A percentile compares a stretch with the other conserved stretches of the same genome.
phyloP scores from a whole-genome alignment of 1,284 basidiomycete genomes.

The Psilocybe mexicana region DNA sequence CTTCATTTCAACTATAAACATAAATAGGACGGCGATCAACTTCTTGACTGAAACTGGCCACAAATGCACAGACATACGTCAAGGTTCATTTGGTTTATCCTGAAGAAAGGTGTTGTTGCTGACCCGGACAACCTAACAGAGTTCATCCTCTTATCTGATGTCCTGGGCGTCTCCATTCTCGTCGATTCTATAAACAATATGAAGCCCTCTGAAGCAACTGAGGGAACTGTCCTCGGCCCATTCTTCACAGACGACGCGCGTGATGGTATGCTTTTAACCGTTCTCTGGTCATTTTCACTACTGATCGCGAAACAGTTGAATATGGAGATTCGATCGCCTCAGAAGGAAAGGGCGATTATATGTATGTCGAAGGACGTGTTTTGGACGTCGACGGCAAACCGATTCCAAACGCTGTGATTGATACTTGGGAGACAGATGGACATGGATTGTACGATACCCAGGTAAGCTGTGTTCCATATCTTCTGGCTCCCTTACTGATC shows the following conservation, averaged over 20 bases:
- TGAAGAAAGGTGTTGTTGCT: too few species aligned
- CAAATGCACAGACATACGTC: conserved; percentile 70
- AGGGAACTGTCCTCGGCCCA: conserved; percentile 80
- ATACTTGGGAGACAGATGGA: conserved; percentile 88
- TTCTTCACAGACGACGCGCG: conserved; percentile 83
- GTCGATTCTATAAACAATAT: conserved; percentile 81
- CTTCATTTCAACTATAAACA: not conserved
- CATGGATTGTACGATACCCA: conserved; percentile 61
- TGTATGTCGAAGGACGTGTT: conserved; percentile 78
- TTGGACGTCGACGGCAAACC: conserved; percentile 67
- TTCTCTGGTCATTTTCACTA: not conserved
- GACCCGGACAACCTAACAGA: too few species aligned
- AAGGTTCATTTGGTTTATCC: too few species aligned
- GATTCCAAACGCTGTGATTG: conserved; percentile 65
- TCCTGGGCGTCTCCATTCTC: conserved; percentile 76
- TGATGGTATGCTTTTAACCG: conserved; percentile 50
- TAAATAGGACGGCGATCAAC: conserved; percentile 56
- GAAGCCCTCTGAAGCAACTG: conserved; percentile 63
- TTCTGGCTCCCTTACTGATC: too few species aligned
- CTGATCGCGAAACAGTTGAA: conserved; percentile 41
- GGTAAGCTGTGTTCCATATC: not conserved
- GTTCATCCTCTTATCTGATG: conserved; percentile 82
- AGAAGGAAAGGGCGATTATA: conserved; percentile 80
- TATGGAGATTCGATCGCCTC: conserved; percentile 70
- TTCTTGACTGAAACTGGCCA: conserved; percentile 78